Base-by-base conservation (phyloP, 2,329 filamentous ascomycete species). In the Ceratocystis destructans region DNA sequence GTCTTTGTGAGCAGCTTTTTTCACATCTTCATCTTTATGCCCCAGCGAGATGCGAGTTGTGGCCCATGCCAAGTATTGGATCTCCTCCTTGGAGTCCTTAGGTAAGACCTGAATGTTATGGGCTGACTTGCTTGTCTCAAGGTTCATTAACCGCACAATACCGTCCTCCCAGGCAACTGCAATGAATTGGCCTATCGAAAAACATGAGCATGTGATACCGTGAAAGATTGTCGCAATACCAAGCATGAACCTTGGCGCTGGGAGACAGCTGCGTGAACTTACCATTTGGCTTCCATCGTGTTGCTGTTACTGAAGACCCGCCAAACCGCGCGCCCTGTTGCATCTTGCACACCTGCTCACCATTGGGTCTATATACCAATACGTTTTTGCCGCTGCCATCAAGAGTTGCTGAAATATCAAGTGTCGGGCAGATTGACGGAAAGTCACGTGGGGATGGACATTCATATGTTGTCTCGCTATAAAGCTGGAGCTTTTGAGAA, bases 131-230 rank as follows among this genome's bases (percentile, higher is more conserved):
- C 86, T 88, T 71, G 85, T 92, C 74, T 94, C 90, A 25, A 90
- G 77, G 68, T 88, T 88, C 73, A 93, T 82, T 45, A 96, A 77
- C 67, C 90, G 85, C 22, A 94, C 83, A 5, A 83, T 83, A 33
- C 89, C 88, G 77, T 96, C 90, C 70, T 83, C 90, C 85, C 90
- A 96, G 59, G 86, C 90, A 15, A 94, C 84, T 15, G 90, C 90
- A 65, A 96, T 81, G 53, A 90, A 85, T 69, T 89, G 87, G 7
- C 87, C 86, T 68, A 46, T 37, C 12, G 55, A 10, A 10, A 1
- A 53, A 15, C 12, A 45, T 20, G 10, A 65, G 48, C 33, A 62
- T 53, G 28, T 17, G n/a, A 45, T 12, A 22, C 5, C 46, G n/a
- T 15, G 37, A 41, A 41, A 41, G 10, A 41, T 41, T 12, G 37